phyloP scores from a whole-genome alignment of 2,329 filamentous ascomycete species.

The Coleophoma crateriformis region DNA sequence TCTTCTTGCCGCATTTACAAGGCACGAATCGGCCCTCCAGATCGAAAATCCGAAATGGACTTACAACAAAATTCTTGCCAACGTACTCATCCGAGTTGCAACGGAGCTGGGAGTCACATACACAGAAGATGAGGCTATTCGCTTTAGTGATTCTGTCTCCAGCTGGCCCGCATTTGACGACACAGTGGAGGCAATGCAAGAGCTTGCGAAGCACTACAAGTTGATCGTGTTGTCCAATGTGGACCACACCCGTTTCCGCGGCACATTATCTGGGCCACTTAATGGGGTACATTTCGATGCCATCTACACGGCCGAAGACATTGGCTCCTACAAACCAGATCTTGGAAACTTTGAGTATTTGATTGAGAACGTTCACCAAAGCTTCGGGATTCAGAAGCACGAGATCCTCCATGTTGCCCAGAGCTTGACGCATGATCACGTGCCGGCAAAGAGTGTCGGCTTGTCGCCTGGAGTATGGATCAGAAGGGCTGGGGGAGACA shows the following conservation, averaged over 20 bases:
- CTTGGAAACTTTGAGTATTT: conserved; percentile 61
- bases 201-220: conserved; percentile 38
- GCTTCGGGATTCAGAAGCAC: not conserved
- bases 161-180: conserved; percentile 44
- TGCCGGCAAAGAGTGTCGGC: not conserved
- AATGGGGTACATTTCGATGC: conserved; percentile 48
- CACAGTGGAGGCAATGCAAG: conserved; percentile 38
- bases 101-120: no score
- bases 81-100: no score
- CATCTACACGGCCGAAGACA: conserved; percentile 63
- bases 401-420: not conserved
- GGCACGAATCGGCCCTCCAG: no score
- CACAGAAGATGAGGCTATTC: no score
- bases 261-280: conserved; percentile 38
- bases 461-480: not conserved
- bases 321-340: conserved; percentile 68
- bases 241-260: conserved; percentile 43
- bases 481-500: not conserved
- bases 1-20: no score
- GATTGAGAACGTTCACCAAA: conserved; percentile 38
- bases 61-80: no score
- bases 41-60: no score
- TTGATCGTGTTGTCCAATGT: conserved; percentile 53
- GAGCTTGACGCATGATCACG: not conserved
- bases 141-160: conserved; percentile 37